Conservation (phyloP, 306 rosid species). For the Fagus crenata region DNA sequence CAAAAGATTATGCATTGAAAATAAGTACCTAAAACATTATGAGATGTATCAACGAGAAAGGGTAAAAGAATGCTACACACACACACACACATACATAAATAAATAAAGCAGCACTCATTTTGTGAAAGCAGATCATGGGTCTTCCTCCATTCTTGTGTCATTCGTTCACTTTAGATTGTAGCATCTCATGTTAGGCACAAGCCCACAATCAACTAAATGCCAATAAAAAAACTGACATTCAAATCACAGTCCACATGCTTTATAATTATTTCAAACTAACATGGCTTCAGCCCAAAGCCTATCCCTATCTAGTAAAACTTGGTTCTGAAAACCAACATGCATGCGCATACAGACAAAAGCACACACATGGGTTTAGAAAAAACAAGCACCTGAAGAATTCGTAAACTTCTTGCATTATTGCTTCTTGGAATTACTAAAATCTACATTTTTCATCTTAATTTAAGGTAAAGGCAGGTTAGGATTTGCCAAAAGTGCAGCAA, state of each 20-base stretch:
- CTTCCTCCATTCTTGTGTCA: not conserved
- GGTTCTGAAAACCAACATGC: not conserved
- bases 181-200: not conserved
- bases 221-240: not conserved
- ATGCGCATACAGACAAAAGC: not conserved
- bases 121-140: not conserved
- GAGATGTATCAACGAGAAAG: not conserved
- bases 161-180: not conserved
- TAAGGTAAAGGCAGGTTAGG: not conserved
- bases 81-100: not conserved
- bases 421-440: not conserved
- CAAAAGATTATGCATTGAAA: conserved; percentile 11
- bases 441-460: not conserved
- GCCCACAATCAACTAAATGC: not conserved
- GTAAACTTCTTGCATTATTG: not conserved
- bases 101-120: not conserved
- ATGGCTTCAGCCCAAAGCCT: not conserved
- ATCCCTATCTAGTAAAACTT: not conserved
- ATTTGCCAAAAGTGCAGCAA: not conserved
- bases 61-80: not conserved
- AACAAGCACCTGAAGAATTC: not conserved
- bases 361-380: not conserved
- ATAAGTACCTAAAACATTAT: not conserved
- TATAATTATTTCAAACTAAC: not conserved
- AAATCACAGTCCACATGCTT: not conserved